A percentile compares a stretch with the other conserved stretches of the same genome.
Evolutionary conservation across 2,329 filamentous ascomycete species (phyloP).

Genomic region (Uncinocarpus reesii): DNA sequence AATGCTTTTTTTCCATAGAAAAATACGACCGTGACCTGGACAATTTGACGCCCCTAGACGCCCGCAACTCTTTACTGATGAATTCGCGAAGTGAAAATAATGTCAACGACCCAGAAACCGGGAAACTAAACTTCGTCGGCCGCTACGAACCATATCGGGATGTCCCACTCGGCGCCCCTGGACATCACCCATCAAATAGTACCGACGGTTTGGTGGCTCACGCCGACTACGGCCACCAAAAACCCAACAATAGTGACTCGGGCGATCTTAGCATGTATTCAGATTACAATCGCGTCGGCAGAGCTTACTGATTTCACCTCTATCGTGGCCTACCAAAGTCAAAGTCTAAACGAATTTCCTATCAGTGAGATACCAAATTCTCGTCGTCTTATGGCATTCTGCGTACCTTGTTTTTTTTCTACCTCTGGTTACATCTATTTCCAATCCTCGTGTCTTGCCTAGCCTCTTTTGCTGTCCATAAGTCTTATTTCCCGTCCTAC

Average conservation of each 20-base stretch:
- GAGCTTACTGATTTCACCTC: conserved; percentile 1
- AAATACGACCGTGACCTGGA: conserved; percentile 68
- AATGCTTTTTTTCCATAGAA: conserved; percentile 47
- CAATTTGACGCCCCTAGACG: conserved; percentile 74
- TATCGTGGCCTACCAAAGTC: neutral
- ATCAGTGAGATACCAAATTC: conserved; percentile 5
- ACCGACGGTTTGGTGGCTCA: conserved; percentile 27
- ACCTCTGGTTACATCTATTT: neutral
- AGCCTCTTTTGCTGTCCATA: conserved; percentile 1
- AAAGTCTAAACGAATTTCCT: conserved; percentile 10
- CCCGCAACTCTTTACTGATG: conserved; percentile 75
- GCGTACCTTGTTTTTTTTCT: neutral
- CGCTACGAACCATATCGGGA: conserved; percentile 36
- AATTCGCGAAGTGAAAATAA: conserved; percentile 40
- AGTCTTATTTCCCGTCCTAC: neutral
- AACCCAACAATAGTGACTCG: conserved; percentile 22
- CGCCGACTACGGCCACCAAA: neutral
- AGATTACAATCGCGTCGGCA: conserved; percentile 19
- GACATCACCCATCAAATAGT: conserved; percentile 25
- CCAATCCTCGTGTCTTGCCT: neutral
- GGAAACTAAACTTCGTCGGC: conserved; percentile 33
- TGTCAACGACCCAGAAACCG: conserved; percentile 27
- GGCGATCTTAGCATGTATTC: conserved; percentile 24
- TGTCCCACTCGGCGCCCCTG: conserved; percentile 17
- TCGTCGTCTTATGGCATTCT: neutral